phyloP scores from a whole-genome alignment of 1,139 yeast species.

The Yamadazyma triangularis region DNA sequence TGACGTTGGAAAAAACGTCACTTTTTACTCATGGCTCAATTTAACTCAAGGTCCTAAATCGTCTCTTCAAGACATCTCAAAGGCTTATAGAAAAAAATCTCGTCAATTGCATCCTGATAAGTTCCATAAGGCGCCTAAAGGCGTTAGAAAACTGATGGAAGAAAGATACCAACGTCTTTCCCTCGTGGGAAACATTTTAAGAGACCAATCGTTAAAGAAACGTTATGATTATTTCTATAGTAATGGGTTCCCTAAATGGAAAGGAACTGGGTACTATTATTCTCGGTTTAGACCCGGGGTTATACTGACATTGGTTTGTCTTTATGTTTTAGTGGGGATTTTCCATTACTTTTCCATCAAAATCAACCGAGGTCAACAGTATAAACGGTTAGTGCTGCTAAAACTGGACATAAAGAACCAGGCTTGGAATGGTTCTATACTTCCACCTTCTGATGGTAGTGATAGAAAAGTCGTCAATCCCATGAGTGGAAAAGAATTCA shows the following conservation, averaged over 20 bases:
- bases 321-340: conserved; percentile 45
- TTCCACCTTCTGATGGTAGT: conserved; percentile 45
- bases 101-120: conserved; percentile 84
- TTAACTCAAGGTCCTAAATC: conserved; percentile 50
- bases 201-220: conserved; percentile 57
- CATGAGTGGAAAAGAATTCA: conserved; percentile 49
- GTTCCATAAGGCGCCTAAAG: conserved; percentile 36
- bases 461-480: conserved; percentile 36
- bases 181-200: conserved; percentile 66
- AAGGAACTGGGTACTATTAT: conserved; percentile 48
- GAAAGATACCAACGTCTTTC: conserved; percentile 72
- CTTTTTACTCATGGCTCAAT: conserved; percentile 69
- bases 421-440: conserved; percentile 56
- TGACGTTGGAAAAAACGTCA: conserved; percentile 58
- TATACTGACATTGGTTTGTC: conserved; percentile 43
- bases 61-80: conserved; percentile 57
- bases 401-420: conserved; percentile 47
- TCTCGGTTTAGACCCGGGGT: conserved; percentile 60
- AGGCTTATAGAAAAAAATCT: conserved; percentile 71
- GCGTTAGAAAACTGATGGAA: conserved; percentile 42
- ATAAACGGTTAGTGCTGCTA: conserved; percentile 50
- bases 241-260: conserved; percentile 86
- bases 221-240: conserved; percentile 81
- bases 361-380: conserved; percentile 58
- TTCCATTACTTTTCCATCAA: conserved; percentile 58